phyloP scores from a whole-genome alignment of 2,329 filamentous ascomycete genomes.

The Leptographium galeiforme region DNA sequence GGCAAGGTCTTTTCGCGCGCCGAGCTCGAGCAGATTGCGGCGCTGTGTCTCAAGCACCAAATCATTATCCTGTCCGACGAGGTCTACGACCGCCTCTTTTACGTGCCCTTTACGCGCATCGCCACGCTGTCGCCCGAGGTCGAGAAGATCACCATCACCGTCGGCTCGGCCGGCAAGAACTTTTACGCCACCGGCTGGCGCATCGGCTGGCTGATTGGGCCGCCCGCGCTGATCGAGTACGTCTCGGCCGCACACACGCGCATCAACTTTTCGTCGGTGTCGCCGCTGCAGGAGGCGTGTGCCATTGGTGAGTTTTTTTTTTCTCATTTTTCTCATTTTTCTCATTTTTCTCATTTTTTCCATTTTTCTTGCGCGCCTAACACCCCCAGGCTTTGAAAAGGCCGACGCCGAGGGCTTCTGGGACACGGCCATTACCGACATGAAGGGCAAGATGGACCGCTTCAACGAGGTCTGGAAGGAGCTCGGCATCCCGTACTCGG shows the following conservation, averaged over 20 bases:
- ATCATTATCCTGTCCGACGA: conserved; percentile 88
- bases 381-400: conserved; percentile 63
- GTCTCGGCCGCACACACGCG: conserved; percentile 86
- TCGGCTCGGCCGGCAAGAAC: conserved; percentile 93
- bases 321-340: no score
- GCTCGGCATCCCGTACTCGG: conserved; percentile 66
- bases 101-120: conserved; percentile 86
- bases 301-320: conserved; percentile 48
- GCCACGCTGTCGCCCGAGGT: conserved; percentile 85
- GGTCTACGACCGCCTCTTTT: conserved; percentile 91
- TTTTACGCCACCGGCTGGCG: conserved; percentile 98
- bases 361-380: no score
- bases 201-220: conserved; percentile 87
- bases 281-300: conserved; percentile 84
- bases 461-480: conserved; percentile 77
- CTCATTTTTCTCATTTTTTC: no score
- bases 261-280: conserved; percentile 91
- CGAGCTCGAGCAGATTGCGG: conserved; percentile 74
- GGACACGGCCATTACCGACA: conserved; percentile 68
- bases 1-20: conserved; percentile 85
- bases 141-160: conserved; percentile 76
- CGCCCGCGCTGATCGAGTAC: conserved; percentile 76
- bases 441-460: conserved; percentile 75
- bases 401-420: conserved; percentile 80
- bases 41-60: conserved; percentile 81